Evolutionary conservation across 2,329 filamentous ascomycete species (phyloP).

Genomic region (Apiospora marii): DNA sequence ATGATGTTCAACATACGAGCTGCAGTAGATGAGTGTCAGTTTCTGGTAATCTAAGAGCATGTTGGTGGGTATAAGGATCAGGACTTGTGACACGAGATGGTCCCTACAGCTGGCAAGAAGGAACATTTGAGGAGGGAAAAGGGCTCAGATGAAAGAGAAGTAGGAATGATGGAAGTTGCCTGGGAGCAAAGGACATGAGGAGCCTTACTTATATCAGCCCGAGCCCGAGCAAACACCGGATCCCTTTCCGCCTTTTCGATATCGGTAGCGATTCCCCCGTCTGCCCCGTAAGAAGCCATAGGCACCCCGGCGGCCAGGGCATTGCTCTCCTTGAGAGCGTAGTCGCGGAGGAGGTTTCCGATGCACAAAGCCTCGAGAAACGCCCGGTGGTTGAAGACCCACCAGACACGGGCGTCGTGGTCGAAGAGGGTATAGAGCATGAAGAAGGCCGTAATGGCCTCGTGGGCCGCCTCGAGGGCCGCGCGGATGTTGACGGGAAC

Average conservation of each 20-base stretch:
- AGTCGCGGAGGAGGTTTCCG: conserved; percentile 63
- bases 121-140: background rate
- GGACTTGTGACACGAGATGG: background rate
- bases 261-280: conserved; percentile 40
- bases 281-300: background rate
- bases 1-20: conserved; percentile 71
- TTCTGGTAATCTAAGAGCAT: background rate
- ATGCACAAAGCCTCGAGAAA: conserved; percentile 80
- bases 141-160: background rate
- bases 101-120: background rate
- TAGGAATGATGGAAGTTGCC: conserved; percentile 25
- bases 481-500: conserved; percentile 72
- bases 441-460: conserved; percentile 78
- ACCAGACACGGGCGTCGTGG: conserved; percentile 80
- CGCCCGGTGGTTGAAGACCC: conserved; percentile 83
- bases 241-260: conserved; percentile 53
- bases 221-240: conserved; percentile 66
- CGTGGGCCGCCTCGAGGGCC: conserved; percentile 78
- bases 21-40: conserved; percentile 39
- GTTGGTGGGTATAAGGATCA: background rate
- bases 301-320: background rate
- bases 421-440: conserved; percentile 74
- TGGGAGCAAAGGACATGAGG: background rate
- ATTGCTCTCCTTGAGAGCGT: conserved; percentile 50
- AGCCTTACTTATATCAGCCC: conserved; percentile 66